Evolutionary conservation across 257 asterid species (phyloP).

Genomic region (Linaria vulgaris): DNA sequence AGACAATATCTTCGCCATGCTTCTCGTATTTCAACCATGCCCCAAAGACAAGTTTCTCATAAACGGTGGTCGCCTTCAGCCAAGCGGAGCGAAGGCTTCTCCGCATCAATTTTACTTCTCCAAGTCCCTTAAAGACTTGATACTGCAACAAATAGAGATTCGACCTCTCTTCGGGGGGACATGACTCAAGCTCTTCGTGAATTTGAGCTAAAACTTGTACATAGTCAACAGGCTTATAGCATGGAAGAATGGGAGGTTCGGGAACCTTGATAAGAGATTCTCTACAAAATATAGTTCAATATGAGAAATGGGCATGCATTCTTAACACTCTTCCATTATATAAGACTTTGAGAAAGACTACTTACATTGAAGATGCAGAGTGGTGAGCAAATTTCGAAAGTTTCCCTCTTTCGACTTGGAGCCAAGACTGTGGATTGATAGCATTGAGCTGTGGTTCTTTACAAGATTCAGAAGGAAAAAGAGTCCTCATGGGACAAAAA

Average conservation of each 20-base stretch:
- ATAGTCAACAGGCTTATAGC: slow-evolving; percentile 86
- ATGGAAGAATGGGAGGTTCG: slow-evolving; percentile 82
- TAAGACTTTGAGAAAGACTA: too few species aligned
- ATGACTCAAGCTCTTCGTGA: slow-evolving; percentile 92
- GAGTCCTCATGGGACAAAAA: slow-evolving; percentile 91
- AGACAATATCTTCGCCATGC: slow-evolving; percentile 75
- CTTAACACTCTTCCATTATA: too few species aligned
- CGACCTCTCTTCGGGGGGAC: slow-evolving; percentile 63
- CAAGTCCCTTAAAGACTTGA: slow-evolving; percentile 93
- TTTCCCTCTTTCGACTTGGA: slow-evolving; percentile 98
- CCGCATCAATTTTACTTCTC: slow-evolving; percentile 84
- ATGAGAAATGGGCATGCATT: too few species aligned
- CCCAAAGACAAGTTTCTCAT: slow-evolving; percentile 82
- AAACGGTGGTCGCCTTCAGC: slow-evolving; percentile 65
- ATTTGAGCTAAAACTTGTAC: slow-evolving; percentile 88
- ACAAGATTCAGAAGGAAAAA: slow-evolving; percentile 82
- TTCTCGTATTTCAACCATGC: slow-evolving; percentile 95
- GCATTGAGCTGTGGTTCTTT: slow-evolving; percentile 69
- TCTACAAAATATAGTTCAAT: slow-evolving; percentile 46
- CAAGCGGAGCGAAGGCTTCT: slow-evolving; percentile 92
- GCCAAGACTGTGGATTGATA: slow-evolving; percentile 95
- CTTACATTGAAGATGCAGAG: slow-evolving; percentile 81
- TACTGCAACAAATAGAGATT: slow-evolving; percentile 78
- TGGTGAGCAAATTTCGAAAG: slow-evolving; percentile 61
- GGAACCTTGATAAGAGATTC: slow-evolving; percentile 91